Evolutionary conservation across 228 moss, liverwort and hornwort genomes (phyloP), one percentile per base, ranked within the genome.

Genomic region (Sphagnum magellanicum): DNA sequence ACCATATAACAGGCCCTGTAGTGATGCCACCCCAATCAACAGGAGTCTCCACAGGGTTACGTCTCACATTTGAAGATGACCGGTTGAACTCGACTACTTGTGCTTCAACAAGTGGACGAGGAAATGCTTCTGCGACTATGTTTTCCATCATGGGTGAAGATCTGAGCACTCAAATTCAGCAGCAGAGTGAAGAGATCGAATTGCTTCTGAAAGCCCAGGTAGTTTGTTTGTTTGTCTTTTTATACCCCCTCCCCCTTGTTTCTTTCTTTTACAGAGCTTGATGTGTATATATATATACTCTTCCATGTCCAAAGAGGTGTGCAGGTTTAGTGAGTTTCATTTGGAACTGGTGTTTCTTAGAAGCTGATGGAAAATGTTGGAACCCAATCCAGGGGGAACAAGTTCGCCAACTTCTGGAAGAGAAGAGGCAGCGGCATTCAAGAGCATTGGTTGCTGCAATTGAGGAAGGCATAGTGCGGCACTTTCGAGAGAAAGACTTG

Each of bases 121-220:
- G 78, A 9, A 90, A 86, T 4, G 71, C 78, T 11, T 76, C 87
- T 10, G 82, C 84, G n/a, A 84, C 81, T 15, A 61, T 92, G 1
- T 81, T 78, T 52, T 79, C 90, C 1, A 85, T 77, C 59, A 82
- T 91, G 51, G 78, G 79, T 10, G 95, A 92, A 2, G 87, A 82
- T 70, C 73, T 90, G 32, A 84, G 83, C 49, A 63, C 91, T 4
- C 92, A 88, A 53, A 67, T 86, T 68, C 85, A 87, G 66, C 90
- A 90, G 71, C 92, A 95, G 57, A 71, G 89, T 6, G 95, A 95
- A 13, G 95, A 95, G 78, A 81, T 92, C 52, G 95, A 95, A 50
- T 89, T 89, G 60, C 86, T 92, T 59, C 70, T 95, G 63, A 92
- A 89, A 68, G 77, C 84, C 48, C 92, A 95, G 95, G 95, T 95